Conservation (phyloP, 768 basidiomycete genomes). For the Russula sp. region DNA sequence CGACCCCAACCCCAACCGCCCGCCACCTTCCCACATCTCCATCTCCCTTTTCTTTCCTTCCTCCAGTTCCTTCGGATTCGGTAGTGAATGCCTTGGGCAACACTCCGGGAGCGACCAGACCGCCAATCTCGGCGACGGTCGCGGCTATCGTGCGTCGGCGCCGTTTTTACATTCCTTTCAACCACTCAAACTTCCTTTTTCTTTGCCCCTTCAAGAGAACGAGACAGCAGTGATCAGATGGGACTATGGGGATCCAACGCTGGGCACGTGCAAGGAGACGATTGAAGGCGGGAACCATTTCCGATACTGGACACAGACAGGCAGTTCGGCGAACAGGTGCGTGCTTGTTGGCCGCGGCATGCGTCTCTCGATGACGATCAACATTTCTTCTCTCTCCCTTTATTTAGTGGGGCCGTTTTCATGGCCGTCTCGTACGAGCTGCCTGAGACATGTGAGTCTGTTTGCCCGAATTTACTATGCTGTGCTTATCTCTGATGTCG, state of each 20-base stretch:
- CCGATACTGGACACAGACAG: constrained; percentile 84
- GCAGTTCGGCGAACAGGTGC: constrained; percentile 51
- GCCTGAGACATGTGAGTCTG: constrained; percentile 48
- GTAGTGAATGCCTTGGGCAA: constrained; percentile 80
- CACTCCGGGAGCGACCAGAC: constrained; percentile 60
- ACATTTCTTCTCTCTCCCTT: not conserved
- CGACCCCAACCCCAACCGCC: not conserved
- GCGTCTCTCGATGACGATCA: not conserved
- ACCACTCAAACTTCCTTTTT: not conserved
- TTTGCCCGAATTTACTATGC: not conserved
- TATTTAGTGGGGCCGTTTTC: constrained; percentile 60
- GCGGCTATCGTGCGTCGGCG: constrained; percentile 52
- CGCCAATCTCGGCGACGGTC: constrained; percentile 80
- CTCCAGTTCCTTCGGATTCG: constrained; percentile 62
- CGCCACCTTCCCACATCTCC: not conserved
- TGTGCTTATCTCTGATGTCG: not conserved
- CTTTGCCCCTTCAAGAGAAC: constrained; percentile 44
- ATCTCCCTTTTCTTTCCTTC: not conserved
- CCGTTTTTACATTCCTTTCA: not conserved
- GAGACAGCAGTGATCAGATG: constrained; percentile 81
- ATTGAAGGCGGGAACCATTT: constrained; percentile 84
- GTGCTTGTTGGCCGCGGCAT: constrained; percentile 19
- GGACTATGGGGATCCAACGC: constrained; percentile 70
- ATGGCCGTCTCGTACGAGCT: constrained; percentile 71
- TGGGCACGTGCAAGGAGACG: constrained; percentile 86